Evolutionary conservation across 176 grass and related monocot species (phyloP).

Genomic region (Phyllostachys edulis): DNA sequence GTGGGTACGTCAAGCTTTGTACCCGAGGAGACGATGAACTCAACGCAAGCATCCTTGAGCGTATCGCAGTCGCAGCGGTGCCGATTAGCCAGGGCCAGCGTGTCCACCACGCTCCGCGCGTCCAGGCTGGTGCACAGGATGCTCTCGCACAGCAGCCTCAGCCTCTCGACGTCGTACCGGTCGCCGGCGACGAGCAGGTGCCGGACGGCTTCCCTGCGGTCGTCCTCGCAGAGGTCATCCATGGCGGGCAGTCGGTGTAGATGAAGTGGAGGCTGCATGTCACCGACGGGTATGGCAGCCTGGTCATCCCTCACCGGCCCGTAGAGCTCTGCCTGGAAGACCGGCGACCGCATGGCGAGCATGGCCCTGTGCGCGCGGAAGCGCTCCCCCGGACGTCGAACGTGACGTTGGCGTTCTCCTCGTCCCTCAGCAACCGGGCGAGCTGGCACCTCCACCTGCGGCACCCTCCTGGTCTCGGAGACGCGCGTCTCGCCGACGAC

Average conservation of each 20-base stretch:
- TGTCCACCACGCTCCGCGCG: constrained; percentile 6
- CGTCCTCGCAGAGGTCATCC: background rate
- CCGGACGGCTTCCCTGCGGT: background rate
- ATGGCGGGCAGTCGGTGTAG: background rate
- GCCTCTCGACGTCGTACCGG: constrained; percentile 10
- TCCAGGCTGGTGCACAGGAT: background rate
- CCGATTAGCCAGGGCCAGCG: constrained; percentile 19
- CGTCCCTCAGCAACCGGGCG: background rate
- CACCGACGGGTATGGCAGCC: background rate
- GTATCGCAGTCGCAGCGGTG: background rate
- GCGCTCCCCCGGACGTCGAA: constrained; percentile 22
- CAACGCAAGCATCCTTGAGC: constrained; percentile 28
- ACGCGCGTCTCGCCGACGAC: no score
- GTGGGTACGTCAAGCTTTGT: background rate
- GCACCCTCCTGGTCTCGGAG: no score
- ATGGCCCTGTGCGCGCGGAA: constrained; percentile 34
- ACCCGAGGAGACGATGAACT: constrained; percentile 11
- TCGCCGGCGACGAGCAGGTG: constrained; percentile 19
- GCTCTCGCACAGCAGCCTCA: constrained; percentile 18
- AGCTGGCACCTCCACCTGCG: no score
- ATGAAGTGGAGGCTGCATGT: constrained; percentile 29
- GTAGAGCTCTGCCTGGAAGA: constrained; percentile 36
- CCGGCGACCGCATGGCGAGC: constrained; percentile 37
- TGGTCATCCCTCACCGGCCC: background rate
- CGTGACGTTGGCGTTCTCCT: constrained; percentile 12